These are phyloP conservation scores for Fusarium sp. DNA, from an alignment of 2,329 filamentous ascomycete genomes.

Conservation along the genomic window DNA sequence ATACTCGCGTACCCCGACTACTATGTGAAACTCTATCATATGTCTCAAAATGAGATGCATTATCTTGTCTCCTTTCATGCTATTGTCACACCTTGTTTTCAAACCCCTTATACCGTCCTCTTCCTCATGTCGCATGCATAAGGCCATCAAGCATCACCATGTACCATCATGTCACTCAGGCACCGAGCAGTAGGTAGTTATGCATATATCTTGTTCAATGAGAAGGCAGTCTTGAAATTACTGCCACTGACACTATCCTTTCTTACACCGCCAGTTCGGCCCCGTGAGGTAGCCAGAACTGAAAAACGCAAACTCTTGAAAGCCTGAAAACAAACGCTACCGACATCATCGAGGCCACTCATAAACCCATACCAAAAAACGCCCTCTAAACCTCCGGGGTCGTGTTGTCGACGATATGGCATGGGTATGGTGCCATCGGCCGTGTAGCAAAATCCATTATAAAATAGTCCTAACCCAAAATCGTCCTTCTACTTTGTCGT, in stretches of 20 bases:
- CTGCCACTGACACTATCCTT: constrained; percentile 28
- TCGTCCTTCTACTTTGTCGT: constrained; percentile 30
- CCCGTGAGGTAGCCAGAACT: constrained; percentile 41
- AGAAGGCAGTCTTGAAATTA: constrained; percentile 29
- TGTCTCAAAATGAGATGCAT: not conserved
- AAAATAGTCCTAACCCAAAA: constrained; percentile 22
- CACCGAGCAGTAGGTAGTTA: not conserved
- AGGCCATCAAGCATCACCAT: not conserved
- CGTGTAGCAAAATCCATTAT: constrained; percentile 35
- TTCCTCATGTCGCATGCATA: not conserved
- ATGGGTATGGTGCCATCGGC: constrained; percentile 14
- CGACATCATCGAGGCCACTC: constrained; percentile 14
- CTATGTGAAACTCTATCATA: not conserved
- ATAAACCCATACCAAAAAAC: constrained; percentile 10
- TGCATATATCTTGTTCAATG: constrained; percentile 23
- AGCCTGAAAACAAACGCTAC: constrained; percentile 29
- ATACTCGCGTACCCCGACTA: not conserved
- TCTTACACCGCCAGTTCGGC: constrained; percentile 42
- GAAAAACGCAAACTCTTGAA: constrained; percentile 15
- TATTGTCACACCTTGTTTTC: not conserved
- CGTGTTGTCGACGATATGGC: constrained; percentile 13
- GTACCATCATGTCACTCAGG: constrained; percentile 6
- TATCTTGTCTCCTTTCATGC: not conserved
- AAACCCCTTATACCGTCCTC: constrained; percentile 1
- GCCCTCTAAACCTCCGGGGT: constrained; percentile 26